A percentile compares a stretch with the other conserved stretches of the same genome.
These are phyloP conservation scores for Opeltia flavorubescens DNA, from an alignment of 495 filamentous ascomycete genomes.

Conservation along the genomic window DNA sequence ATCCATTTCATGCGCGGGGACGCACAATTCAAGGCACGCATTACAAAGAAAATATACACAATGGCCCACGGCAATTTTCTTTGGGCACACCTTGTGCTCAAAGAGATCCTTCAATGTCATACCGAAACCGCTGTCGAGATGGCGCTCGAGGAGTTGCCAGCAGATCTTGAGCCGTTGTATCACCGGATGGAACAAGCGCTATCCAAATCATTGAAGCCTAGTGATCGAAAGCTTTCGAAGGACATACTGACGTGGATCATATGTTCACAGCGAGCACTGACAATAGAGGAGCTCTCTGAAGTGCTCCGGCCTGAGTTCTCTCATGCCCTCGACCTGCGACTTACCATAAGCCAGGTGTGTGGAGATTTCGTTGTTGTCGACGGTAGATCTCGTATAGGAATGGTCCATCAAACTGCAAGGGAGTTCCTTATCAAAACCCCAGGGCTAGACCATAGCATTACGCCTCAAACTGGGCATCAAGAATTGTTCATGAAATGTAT, in stretches of 20 bases:
- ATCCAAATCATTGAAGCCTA: slow-evolving; percentile 3
- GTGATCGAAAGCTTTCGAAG: slow-evolving; percentile 13
- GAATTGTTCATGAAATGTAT: slow-evolving; percentile 8
- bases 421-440: slow-evolving; percentile 16
- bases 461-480: slow-evolving; percentile 1
- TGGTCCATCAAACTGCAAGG: slow-evolving; percentile 25
- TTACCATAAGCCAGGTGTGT: slow-evolving; percentile 21
- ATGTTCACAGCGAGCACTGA: slow-evolving; percentile 19
- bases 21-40: slow-evolving; percentile 5
- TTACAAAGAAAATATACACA: slow-evolving; percentile 17
- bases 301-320: slow-evolving; percentile 21
- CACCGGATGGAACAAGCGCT: slow-evolving; percentile 15
- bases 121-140: slow-evolving; percentile 17
- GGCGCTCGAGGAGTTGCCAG: slow-evolving; percentile 23
- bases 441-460: slow-evolving; percentile 1
- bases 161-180: slow-evolving; percentile 24
- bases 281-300: slow-evolving; percentile 18
- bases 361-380: slow-evolving; percentile 25
- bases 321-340: slow-evolving; percentile 17
- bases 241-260: slow-evolving; percentile 22
- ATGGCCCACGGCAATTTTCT: slow-evolving; percentile 23
- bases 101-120: slow-evolving; percentile 17
- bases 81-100: slow-evolving; percentile 22
- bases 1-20: slow-evolving; percentile 7
- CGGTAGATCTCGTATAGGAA: slow-evolving; percentile 11